Evolutionary conservation across 2,329 filamentous ascomycete species (phyloP), one percentile per base, ranked within the genome.

Genomic region (Waltergamsia citrina): DNA sequence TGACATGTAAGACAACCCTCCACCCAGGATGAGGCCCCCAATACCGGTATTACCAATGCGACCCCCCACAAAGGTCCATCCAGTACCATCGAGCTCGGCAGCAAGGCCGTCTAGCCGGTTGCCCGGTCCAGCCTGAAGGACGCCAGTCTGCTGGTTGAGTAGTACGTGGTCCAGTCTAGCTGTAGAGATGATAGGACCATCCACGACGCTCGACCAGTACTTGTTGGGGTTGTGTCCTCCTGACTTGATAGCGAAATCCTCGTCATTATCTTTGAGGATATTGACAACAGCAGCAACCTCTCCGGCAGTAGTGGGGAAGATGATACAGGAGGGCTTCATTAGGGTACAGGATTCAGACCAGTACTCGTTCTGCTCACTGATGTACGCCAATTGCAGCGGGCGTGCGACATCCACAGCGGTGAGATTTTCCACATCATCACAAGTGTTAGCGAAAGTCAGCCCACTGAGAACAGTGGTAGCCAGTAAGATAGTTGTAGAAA

Each of bases 201-300:
- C 61, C 11, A 62, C 49, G 30, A 69, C 64, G 41, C 63, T 76
- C 3, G 71, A 62, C 25, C 64, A 66, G 39, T 65, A 65, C 14
- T 66, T 57, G 44, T 74, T 73, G 4, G 70, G 65, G 37, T 67
- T 70, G 50, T 78, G 72, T 1, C 73, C 74, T 19, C 72, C 73
- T 7, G 67, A 67, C 42, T 71, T 69, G 42, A 73, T 51, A 6
- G 72, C 71, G 41, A 78, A 78, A 3, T 48, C 51, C 35, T 66
- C 67, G 24, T 60, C 55, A 27, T 61, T 61, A 22, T 61, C 50
- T 7, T 57, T 59, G 10, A 78, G 57, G 20, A 67, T 56, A 18
- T 57, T 60, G 30, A 78, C 58, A n/a, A 72, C 60, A 8, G 59
- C 56, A 0, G 69, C 59, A 24, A 78, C 69, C 44, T 78, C 68